These are phyloP conservation scores for Candida coleopterorum DNA, from an alignment of 805 yeast species.

Conservation along the genomic window DNA sequence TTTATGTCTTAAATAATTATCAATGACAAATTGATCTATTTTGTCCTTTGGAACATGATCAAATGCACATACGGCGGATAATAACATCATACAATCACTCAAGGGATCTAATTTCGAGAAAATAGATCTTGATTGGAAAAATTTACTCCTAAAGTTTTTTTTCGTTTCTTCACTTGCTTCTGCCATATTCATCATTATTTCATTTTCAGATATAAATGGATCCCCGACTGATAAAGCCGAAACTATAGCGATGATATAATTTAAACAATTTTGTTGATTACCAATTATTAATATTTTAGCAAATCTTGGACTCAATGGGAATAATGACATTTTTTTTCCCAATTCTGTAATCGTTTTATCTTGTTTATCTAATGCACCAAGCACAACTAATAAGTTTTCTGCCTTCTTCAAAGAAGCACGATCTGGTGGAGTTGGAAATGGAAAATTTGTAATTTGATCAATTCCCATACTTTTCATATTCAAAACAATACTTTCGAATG, in stretches of 20 bases:
- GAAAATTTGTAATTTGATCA: constrained; percentile 83
- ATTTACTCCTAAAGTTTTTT: constrained; percentile 44
- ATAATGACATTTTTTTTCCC: constrained; percentile 81
- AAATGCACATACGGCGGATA: constrained; percentile 83
- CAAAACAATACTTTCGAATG: constrained; percentile 91
- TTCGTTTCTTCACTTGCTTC: constrained; percentile 35
- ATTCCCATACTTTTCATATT: constrained; percentile 98
- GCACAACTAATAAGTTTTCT: constrained; percentile 55
- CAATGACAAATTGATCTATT: constrained; percentile 42
- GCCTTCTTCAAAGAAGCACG: constrained; percentile 56
- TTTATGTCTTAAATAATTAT: constrained; percentile 71
- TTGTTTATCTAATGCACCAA: constrained; percentile 70
- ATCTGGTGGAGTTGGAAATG: constrained; percentile 94
- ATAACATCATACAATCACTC: constrained; percentile 69
- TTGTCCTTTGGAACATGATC: constrained; percentile 63
- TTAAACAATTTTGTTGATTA: constrained; percentile 79
- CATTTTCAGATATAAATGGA: constrained; percentile 75
- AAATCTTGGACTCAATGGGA: constrained; percentile 92
- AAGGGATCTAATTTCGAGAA: constrained; percentile 65
- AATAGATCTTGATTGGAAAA: constrained; percentile 50
- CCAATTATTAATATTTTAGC: constrained; percentile 87
- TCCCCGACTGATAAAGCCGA: constrained; percentile 93
- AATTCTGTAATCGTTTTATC: constrained; percentile 61
- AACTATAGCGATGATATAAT: constrained; percentile 86
- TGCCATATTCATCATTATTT: constrained; percentile 47